Evolutionary conservation across 2,329 filamentous ascomycete genomes (phyloP).

Genomic region (Arthrobotrys sinensis): DNA sequence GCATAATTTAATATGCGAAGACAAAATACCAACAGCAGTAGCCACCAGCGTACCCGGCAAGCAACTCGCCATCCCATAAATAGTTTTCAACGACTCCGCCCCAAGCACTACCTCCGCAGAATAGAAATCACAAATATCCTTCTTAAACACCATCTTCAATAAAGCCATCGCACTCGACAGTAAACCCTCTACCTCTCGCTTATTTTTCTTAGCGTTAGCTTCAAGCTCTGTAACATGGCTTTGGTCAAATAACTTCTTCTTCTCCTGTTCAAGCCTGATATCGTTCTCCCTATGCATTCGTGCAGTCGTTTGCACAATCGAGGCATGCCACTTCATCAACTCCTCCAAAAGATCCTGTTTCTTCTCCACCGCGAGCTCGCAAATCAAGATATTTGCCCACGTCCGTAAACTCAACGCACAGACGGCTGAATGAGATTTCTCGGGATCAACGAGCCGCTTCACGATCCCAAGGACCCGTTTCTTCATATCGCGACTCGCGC

Average conservation of each 20-base stretch:
- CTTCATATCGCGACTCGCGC: constrained; percentile 72
- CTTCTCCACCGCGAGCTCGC: constrained; percentile 71
- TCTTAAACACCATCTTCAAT: constrained; percentile 31
- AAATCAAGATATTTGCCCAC: constrained; percentile 76
- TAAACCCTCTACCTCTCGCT: constrained; percentile 20
- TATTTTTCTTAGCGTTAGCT: constrained; percentile 4
- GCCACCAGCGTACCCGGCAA: constrained; percentile 62
- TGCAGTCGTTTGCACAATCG: constrained; percentile 74
- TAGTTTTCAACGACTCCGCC: constrained; percentile 30
- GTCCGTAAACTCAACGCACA: constrained; percentile 77
- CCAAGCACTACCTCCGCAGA: constrained; percentile 25
- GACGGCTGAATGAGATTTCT: constrained; percentile 77
- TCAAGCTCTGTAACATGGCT: neutral
- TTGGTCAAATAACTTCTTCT: constrained; percentile 23
- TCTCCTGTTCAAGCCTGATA: constrained; percentile 65
- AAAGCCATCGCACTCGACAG: constrained; percentile 26
- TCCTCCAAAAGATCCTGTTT: constrained; percentile 69
- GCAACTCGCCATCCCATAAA: constrained; percentile 43
- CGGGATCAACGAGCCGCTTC: constrained; percentile 74
- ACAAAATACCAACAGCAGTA: constrained; percentile 62
- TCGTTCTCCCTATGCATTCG: constrained; percentile 73
- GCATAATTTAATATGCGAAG: constrained; percentile 60
- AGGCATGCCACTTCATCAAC: constrained; percentile 74
- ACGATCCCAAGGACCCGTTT: constrained; percentile 67
- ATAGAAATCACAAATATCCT: constrained; percentile 40